A percentile compares a stretch with the other conserved stretches of the same genome.
Evolutionary conservation across 1,139 yeast species (phyloP).

Genomic region (Pichia sp.): DNA sequence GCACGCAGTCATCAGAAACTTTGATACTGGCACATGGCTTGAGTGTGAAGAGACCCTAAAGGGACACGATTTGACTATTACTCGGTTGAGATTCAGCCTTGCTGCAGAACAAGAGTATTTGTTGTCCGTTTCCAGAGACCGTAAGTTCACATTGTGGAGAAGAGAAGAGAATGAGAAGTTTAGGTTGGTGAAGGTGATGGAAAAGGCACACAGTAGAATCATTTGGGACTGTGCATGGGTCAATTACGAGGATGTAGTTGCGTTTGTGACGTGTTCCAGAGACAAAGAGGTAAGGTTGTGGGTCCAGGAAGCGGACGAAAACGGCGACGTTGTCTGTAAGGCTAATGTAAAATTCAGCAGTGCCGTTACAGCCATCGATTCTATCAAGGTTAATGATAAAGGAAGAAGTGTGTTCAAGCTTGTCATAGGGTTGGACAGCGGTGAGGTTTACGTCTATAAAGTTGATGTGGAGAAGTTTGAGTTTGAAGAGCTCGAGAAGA

Average conservation of each 20-base stretch:
- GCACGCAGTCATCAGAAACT: constrained; percentile 83
- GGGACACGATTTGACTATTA: constrained; percentile 83
- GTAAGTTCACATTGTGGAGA: constrained; percentile 78
- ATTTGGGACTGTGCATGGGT: constrained; percentile 96
- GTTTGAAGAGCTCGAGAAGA: constrained; percentile 31
- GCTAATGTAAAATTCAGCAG: constrained; percentile 40
- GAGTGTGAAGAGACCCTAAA: constrained; percentile 44
- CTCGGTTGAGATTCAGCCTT: constrained; percentile 64
- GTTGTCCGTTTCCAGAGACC: constrained; percentile 83
- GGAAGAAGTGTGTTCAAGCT: constrained; percentile 34
- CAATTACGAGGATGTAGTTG: constrained; percentile 36
- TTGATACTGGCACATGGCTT: constrained; percentile 60
- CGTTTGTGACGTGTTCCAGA: constrained; percentile 81
- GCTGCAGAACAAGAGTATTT: constrained; percentile 40
- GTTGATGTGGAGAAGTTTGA: constrained; percentile 27
- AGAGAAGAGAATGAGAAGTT: constrained; percentile 37
- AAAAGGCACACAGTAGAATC: constrained; percentile 84
- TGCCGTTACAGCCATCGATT: constrained; percentile 73
- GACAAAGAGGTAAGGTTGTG: constrained; percentile 78
- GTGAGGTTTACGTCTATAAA: constrained; percentile 38
- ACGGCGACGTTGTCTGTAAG: constrained; percentile 30
- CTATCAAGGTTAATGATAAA: constrained; percentile 34
- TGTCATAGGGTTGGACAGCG: constrained; percentile 74
- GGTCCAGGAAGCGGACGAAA: constrained; percentile 39
- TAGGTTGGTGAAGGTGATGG: constrained; percentile 41